These are phyloP conservation scores for Alternaria novae-zelandiae DNA, from an alignment of 2,329 filamentous ascomycete species.

Conservation along the genomic window DNA sequence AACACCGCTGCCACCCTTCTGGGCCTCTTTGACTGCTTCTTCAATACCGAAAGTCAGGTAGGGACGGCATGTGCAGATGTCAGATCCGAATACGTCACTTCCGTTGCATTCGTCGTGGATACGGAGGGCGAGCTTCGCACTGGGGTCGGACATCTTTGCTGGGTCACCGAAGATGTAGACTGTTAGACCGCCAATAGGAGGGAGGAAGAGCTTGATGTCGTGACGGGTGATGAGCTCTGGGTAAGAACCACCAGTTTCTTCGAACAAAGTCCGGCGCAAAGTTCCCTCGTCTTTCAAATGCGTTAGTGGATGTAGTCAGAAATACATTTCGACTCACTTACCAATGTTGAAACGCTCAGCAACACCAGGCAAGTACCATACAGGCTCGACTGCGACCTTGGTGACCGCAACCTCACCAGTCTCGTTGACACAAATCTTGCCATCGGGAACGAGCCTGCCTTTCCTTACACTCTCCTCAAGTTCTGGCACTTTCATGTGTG, in stretches of 20 bases:
- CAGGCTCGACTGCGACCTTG: conserved; percentile 95
- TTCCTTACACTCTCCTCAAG: conserved; percentile 84
- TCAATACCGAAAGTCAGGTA: conserved; percentile 97
- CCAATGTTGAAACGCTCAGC: conserved; percentile 92
- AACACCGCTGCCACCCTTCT: conserved; percentile 89
- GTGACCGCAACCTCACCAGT: conserved; percentile 88
- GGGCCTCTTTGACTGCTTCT: conserved; percentile 95
- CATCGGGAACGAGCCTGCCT: conserved; percentile 79
- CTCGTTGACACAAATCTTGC: conserved; percentile 88
- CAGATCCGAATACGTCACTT: conserved; percentile 95
- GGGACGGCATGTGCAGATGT: conserved; percentile 95
- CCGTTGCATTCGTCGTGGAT: conserved; percentile 93
- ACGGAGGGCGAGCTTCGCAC: conserved; percentile 78
- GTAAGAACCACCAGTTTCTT: conserved; percentile 94
- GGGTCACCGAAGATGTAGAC: conserved; percentile 98
- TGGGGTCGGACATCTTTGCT: conserved; percentile 89
- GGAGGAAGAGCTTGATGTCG: conserved; percentile 94
- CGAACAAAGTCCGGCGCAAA: conserved; percentile 85
- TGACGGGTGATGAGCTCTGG: conserved; percentile 93
- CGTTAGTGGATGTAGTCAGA: conserved; percentile 19
- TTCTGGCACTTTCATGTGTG: conserved; percentile 96
- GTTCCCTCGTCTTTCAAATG: conserved; percentile 73
- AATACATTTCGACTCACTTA: conserved; percentile 45
- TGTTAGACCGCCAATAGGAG: conserved; percentile 92
- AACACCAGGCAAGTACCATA: conserved; percentile 65